Evolutionary conservation across 2,329 filamentous ascomycete genomes (phyloP), one percentile per base, ranked within the genome.

Genomic region (Cladophialophora bantiana): DNA sequence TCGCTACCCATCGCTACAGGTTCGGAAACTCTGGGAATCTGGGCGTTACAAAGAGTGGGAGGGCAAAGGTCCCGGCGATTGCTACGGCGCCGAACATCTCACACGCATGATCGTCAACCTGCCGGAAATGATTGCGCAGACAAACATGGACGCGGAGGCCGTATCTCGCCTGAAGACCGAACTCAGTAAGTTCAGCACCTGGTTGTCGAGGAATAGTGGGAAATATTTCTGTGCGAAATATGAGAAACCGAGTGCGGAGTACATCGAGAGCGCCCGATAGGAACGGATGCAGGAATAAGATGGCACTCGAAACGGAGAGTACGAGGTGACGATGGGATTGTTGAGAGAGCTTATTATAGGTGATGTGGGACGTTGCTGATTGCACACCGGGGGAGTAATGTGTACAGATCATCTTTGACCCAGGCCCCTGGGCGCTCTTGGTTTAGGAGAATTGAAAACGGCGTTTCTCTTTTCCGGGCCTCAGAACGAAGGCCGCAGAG

Each of bases 121-220:
- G 9, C 59, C 59, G 12, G 59, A 61, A 26, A 61, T 61, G 59
- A 53, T 61, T 31, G 94, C 94, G 3, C 95, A 99, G 78, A 99
- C 95, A 60, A 98, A 98, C 80, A 97, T 99, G 93, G 95, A 98
- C 75, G 85, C 90, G 61, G 93, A 96, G 77, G 94, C 93, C 2
- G 92, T 97, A 50, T 91, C 90, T 69, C 90, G 93, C 55, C 87
- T 98, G 32, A 90, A 93, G 12, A 93, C 97, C 74, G 95, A 99
- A 77, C 85, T 99, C 15, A 86, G 88, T 72, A 94, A 93, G 79
- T 89, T 99, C 79, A 92, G 90, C 10, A 85, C 88, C 62, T 99
- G 94, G 93, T 84, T 99, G 63, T 87, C 89, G 66, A 91, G 90
- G 73, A 88, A 94, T 74, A 88, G 89, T 13, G 84, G 87, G 65